Percentiles rank a stretch among this genome's conserved stretches.
phyloP scores from a whole-genome alignment of 495 filamentous ascomycete genomes.

The Pseudevernia furfuracea region DNA sequence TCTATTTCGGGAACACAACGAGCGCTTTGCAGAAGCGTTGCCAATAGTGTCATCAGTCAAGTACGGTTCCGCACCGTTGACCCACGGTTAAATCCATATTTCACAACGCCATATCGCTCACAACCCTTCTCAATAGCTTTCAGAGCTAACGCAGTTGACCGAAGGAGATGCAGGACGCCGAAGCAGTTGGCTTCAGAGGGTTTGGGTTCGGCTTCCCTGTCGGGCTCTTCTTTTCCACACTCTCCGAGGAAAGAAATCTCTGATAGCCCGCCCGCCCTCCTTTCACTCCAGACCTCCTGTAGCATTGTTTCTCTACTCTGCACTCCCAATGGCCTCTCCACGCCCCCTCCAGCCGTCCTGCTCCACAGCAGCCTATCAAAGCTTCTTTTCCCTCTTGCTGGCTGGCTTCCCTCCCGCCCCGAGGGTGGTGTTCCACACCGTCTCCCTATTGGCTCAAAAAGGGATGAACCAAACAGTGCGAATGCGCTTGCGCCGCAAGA shows the following conservation, averaged over 20 bases:
- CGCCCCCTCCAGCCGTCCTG: not conserved
- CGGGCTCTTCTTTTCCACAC: not conserved
- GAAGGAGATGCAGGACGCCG: not conserved
- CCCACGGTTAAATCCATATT: not conserved
- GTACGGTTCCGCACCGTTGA: not conserved
- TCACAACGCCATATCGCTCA: not conserved
- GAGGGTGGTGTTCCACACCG: not conserved
- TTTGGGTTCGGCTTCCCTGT: not conserved
- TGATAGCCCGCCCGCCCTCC: too few relatives aligned
- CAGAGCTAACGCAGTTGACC: not conserved
- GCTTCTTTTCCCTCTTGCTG: not conserved
- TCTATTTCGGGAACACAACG: not conserved
- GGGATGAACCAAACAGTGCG: not conserved
- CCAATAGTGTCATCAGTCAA: not conserved
- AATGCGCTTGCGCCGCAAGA: not conserved
- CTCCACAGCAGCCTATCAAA: not conserved
- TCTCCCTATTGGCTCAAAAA: not conserved
- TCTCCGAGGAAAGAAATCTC: not conserved
- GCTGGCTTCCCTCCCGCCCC: not conserved
- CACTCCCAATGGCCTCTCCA: not conserved
- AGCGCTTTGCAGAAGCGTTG: not conserved
- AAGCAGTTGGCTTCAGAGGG: not conserved
- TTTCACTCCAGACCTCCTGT: too few relatives aligned
- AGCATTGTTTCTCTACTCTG: not conserved
- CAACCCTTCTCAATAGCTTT: not conserved